Evolutionary conservation across 768 basidiomycete genomes (phyloP), one percentile per base, ranked within the genome.

Genomic region (Lentinula detonsa): DNA sequence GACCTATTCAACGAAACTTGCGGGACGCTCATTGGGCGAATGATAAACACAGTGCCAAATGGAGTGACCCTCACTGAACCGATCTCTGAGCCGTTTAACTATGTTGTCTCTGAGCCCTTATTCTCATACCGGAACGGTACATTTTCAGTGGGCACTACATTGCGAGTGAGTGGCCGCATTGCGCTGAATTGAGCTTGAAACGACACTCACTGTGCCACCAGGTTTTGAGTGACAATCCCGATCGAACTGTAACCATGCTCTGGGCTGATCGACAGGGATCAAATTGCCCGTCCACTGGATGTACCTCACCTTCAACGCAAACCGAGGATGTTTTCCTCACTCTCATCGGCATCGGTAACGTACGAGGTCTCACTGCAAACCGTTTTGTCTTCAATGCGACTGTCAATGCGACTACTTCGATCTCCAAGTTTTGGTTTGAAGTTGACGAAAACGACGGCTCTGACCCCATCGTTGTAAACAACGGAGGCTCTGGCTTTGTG

Each of bases 391-490:
- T 78, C 62, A 66, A 77, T 16, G 76, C 76, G 5, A 75, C 74
- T 4, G 71, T 81, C 60, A 67, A 76, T 65, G 63, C 74, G 9
- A 61, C 72, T 6, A 68, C 67, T 11, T 80, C 79, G 18, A 73
- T 82, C 54, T 73, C 78, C 37, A 77, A 75, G 43, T 81, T 81
- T 66, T 81, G 79, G 79, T 82, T 82, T 65, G 69, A 73, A 33
- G 76, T 81, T 6, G 74, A 81, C 61, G 78, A 81, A 61, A 72
- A 74, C 33, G 70, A 79, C 61, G 80, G 79, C 10, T 75, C 71
- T 42, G 33, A 68, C 1, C 58, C 72, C 6, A 72, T 73, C 2
- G 68, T 67, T 1, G 74, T 78, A 58, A 71, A 78, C 43, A 81
- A 81, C 61, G 74, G 71, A n/a, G 80, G 81, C 2, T 64, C 62